phyloP scores from a whole-genome alignment of 2,329 filamentous ascomycete genomes.

The Colletotrichum spaethianum region DNA sequence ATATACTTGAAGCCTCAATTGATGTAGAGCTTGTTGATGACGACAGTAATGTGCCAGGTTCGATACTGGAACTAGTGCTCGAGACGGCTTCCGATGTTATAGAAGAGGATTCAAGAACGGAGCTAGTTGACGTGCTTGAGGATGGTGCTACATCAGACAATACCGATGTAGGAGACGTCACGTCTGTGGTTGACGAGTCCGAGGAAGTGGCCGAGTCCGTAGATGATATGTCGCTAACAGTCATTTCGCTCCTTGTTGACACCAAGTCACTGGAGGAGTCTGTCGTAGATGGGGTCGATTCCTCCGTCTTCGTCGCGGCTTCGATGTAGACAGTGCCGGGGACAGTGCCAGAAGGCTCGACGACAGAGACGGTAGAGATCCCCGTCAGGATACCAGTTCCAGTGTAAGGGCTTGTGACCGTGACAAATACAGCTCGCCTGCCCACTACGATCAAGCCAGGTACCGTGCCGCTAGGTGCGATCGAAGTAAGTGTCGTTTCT shows the following conservation, averaged over 20 bases:
- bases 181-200: neutral
- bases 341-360: neutral
- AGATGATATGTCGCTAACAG: neutral
- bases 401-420: neutral
- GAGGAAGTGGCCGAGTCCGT: neutral
- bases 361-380: neutral
- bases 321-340: conserved; percentile 15
- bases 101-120: neutral
- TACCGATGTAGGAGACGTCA: neutral
- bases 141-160: neutral
- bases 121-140: neutral
- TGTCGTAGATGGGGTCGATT: neutral
- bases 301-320: neutral
- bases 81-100: neutral
- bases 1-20: neutral
- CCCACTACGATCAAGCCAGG: conserved; percentile 2
- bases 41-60: neutral
- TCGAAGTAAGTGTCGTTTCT: conserved; percentile 21
- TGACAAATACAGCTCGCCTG: neutral
- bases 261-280: neutral
- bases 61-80: neutral
- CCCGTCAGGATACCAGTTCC: neutral
- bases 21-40: neutral
- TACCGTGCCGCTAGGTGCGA: conserved; percentile 26
- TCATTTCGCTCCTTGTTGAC: neutral